Conservation (phyloP, 306 rosid species). For the Arachis stenosperma region DNA sequence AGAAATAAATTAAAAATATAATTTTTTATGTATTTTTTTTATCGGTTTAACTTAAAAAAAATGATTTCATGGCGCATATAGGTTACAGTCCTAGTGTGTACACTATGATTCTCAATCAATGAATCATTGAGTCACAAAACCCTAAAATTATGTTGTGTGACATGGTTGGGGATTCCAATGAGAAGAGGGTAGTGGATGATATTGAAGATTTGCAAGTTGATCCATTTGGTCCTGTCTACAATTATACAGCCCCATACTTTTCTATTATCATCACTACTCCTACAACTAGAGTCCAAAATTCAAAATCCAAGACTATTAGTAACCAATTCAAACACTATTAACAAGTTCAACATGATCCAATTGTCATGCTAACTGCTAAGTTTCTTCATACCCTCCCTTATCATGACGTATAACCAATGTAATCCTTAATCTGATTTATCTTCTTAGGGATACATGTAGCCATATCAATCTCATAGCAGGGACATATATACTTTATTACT, state of each 20-base stretch:
- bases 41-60: too few relatives aligned
- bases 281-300: conserved; percentile 23
- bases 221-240: conserved; percentile 17
- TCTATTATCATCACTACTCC: not conserved
- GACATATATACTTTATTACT: not conserved
- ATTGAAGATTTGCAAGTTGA: conserved; percentile 3
- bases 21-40: too few relatives aligned
- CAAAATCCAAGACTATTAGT: conserved; percentile 3
- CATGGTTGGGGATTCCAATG: conserved; percentile 35
- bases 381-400: too few relatives aligned
- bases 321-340: not conserved
- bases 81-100: not conserved
- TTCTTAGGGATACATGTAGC: not conserved
- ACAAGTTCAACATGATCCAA: not conserved
- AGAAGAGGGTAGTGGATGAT: not conserved
- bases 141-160: not conserved
- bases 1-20: too few relatives aligned
- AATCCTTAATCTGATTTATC: not conserved
- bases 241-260: conserved; percentile 19
- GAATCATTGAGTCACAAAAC: not conserved
- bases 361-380: too few relatives aligned
- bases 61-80: too few relatives aligned
- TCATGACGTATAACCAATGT: not conserved
- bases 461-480: not conserved
- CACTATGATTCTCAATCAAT: conserved; percentile 6